A percentile compares a stretch with the other conserved stretches of the same genome.
Evolutionary conservation across 805 yeast species (phyloP).

Genomic region (Metschnikowia picachoensis): DNA sequence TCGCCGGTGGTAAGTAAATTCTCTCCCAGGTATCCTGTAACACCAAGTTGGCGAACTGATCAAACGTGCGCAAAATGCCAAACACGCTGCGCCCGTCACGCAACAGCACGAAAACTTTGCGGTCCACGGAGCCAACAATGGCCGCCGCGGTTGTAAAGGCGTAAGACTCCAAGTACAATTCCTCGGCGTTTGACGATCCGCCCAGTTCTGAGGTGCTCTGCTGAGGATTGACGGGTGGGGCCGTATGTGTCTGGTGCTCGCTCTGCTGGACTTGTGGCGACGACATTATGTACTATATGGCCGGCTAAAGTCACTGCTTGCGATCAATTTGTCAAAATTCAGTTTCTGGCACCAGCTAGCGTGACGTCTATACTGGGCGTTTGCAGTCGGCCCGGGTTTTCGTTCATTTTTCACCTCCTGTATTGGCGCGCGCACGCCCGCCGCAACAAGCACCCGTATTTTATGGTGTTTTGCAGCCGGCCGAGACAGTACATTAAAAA

Average conservation of each 20-base stretch:
- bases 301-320: no score
- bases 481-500: no score
- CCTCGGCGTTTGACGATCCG: constrained; percentile 39
- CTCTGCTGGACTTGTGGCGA: not conserved
- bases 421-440: constrained; percentile 6
- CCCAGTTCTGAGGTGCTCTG: constrained; percentile 6
- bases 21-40: constrained; percentile 89
- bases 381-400: constrained; percentile 1
- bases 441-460: not conserved
- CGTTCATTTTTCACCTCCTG: constrained; percentile 6
- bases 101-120: constrained; percentile 75
- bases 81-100: constrained; percentile 86
- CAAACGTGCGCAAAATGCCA: constrained; percentile 92
- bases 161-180: constrained; percentile 71
- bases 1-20: constrained; percentile 50
- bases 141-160: constrained; percentile 89
- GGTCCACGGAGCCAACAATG: constrained; percentile 80
- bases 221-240: not conserved
- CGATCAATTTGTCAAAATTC: no score
- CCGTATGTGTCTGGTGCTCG: not conserved
- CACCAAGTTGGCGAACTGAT: constrained; percentile 90
- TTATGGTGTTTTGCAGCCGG: no score
- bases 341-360: no score
- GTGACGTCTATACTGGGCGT: not conserved
- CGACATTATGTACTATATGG: not conserved